Evolutionary conservation across 2,329 filamentous ascomycete genomes (phyloP), one percentile per base, ranked within the genome.

Genomic region (Aspergillus pseudoglaucus): DNA sequence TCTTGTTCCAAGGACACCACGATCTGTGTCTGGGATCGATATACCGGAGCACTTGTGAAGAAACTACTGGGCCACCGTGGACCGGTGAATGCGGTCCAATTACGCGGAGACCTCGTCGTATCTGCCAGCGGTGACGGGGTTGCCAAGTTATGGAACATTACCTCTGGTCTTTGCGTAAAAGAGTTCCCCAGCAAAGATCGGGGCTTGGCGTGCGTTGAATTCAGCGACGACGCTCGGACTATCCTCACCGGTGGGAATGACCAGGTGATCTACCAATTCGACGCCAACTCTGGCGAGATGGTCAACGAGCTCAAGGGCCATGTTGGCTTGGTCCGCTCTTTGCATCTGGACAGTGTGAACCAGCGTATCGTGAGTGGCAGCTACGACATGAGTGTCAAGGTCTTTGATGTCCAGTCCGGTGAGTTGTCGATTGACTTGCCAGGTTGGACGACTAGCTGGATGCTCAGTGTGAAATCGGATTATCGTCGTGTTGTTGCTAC

Each of bases 401-500:
- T 97, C 1, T 96, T 90, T 69, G 87, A 96, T 65, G 86, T 93
- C 71, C 82, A 84, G 54, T 85, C 84, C 2, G 91, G 90, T 30
- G 75, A 83, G 42, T 78, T 89, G 57, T 79, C 91, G 51, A 81
- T 94, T 53, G 84, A 90, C 58, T 91, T 96, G 60, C 87, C 90
- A n/a, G 84, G 87, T 57, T 97, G 90, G 90, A 95, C 95, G 49
- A 85, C 86, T 9, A 95, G 89, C 69, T 98, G 93, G 93, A 94
- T 98, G 62, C 74, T 98, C 50, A 90, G 88, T 54, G 93, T 93
- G 45, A 96, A 96, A 77, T 90, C 88, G 53, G 91, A 98, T 65
- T 97, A 97, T 68, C 80, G 91, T 50, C 83, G 93, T 52, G 93
- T 98, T 53, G 88, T 98, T 53, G 93, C 89, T 59, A 95, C 91